Conservation (phyloP, 2,329 filamentous ascomycete genomes). For the Emmonsiellopsis sp. region DNA sequence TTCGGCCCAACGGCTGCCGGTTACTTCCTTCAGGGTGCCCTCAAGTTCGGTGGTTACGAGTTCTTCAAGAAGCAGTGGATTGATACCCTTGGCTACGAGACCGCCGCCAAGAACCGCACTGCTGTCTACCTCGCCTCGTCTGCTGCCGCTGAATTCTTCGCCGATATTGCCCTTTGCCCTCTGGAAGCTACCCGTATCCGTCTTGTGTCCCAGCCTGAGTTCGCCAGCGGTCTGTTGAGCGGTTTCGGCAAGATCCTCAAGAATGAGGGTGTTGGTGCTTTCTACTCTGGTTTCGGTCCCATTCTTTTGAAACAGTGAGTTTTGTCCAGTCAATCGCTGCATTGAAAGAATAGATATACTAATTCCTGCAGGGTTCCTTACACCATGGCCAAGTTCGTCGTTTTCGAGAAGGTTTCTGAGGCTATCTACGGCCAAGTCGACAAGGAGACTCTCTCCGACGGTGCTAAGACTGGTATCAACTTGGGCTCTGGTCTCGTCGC, state of each 20-base stretch:
- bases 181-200: slow-evolving; percentile 90
- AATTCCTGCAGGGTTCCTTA: slow-evolving; percentile 61
- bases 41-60: slow-evolving; percentile 94
- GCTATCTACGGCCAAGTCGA: slow-evolving; percentile 58
- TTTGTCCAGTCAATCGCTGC: background rate
- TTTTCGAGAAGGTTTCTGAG: slow-evolving; percentile 82
- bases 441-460: slow-evolving; percentile 60
- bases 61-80: slow-evolving; percentile 93
- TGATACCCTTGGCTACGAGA: slow-evolving; percentile 68
- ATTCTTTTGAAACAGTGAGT: slow-evolving; percentile 75
- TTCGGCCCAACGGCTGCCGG: slow-evolving; percentile 77
- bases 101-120: slow-evolving; percentile 68
- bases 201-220: slow-evolving; percentile 80
- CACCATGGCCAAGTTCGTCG: slow-evolving; percentile 93
- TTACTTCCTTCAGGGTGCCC: slow-evolving; percentile 88
- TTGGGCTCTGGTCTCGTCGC: slow-evolving; percentile 77
- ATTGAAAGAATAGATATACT: slow-evolving; percentile 6
- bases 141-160: slow-evolving; percentile 55
- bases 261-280: slow-evolving; percentile 73
- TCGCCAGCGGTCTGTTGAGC: slow-evolving; percentile 67
- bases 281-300: slow-evolving; percentile 86
- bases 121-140: slow-evolving; percentile 67
- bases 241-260: slow-evolving; percentile 77
- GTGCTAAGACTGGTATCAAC: slow-evolving; percentile 71
- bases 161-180: slow-evolving; percentile 65